Conservation (phyloP, 495 filamentous ascomycete genomes). For the Daldinia loculata region DNA sequence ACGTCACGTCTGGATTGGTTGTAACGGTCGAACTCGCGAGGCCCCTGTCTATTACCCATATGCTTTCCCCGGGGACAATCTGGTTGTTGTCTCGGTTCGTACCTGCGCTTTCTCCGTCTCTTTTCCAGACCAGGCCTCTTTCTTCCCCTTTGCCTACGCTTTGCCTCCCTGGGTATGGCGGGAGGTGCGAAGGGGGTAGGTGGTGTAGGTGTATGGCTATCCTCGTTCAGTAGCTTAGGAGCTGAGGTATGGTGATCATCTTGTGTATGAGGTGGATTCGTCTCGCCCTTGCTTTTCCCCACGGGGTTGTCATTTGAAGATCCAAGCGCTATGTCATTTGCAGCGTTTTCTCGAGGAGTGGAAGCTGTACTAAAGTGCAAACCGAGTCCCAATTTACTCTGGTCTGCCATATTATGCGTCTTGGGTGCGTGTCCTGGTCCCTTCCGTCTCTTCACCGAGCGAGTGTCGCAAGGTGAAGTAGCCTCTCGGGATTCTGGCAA, state of each 20-base stretch:
- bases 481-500: background rate
- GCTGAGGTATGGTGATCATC: background rate
- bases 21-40: background rate
- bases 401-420: background rate
- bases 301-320: background rate
- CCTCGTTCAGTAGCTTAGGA: background rate
- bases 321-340: background rate
- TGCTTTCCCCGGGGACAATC: background rate
- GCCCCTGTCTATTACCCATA: background rate
- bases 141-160: background rate
- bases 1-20: background rate
- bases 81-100: background rate
- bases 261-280: background rate
- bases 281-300: background rate
- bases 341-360: background rate
- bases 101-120: background rate
- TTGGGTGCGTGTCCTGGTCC: background rate
- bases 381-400: background rate
- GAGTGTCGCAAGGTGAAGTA: background rate
- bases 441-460: conserved; percentile 1
- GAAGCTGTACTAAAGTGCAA: background rate
- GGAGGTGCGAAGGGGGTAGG: background rate
- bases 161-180: background rate
- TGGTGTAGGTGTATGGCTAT: background rate
- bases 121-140: background rate